Base-by-base conservation (phyloP, 1,284 basidiomycete genomes). In the Hemileia vastatrix region DNA sequence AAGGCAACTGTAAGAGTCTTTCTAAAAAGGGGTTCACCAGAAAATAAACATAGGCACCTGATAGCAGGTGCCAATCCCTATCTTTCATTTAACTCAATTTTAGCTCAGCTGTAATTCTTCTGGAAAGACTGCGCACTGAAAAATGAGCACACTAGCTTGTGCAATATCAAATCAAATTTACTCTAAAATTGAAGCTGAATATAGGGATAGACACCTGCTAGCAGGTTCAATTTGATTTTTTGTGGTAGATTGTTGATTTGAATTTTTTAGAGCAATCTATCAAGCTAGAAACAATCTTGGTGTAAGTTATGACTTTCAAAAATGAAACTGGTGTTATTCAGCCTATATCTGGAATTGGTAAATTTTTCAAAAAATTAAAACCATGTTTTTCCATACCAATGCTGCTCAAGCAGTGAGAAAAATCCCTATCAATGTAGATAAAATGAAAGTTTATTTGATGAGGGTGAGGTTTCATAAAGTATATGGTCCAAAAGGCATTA, bases 291-390 rank as follows among this genome's bases (percentile, higher is more conserved):
- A 83, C 93, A 0, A 86, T 85, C 4, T 78, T 96, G 6, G 85
- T 96, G 44, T 95, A 92, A 8, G 87, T 99, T 76, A 99, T 99
- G 95, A 84, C 89, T 2, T 94, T 99, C 67, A 99, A 99, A 80
- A 99, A 99, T 78, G 95, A 99, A 80, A 98, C 93, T 5, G 95
- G 95, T 52, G 93, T 97, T 66, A 95, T 99, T 66, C 95, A 98
- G 76, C 95, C 95, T 1, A 82, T 98, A 66, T 88, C 88, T 75
- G 92, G n/a, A n/a, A n/a, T n/a, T n/a, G n/a, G n/a, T 82, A 84
- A 4, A 81, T 95, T 27, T 76, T 90, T 55, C 81, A 80, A 71
- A 84, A 88, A 77, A 83, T 90, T 76, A 84, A 91, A 71, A 87
- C 90, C 9, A 83, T 95, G 11, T 87, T 92, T 77, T 86, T 98